Evolutionary conservation across 148 eudicot species (phyloP).

Genomic region (Vaccinium corymbosum): DNA sequence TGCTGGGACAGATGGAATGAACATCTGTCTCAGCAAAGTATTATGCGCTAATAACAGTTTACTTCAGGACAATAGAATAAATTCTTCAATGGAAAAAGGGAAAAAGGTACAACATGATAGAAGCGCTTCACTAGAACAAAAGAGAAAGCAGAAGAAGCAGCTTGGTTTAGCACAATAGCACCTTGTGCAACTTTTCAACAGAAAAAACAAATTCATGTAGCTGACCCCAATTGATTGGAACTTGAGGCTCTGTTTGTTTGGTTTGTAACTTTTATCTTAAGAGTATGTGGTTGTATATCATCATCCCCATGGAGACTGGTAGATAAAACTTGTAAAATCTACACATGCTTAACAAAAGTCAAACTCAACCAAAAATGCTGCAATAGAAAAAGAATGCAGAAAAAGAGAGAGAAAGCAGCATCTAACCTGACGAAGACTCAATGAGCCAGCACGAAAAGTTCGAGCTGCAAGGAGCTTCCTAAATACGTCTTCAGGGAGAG

Average conservation of each 20-base stretch:
- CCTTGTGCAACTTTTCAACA: neutral
- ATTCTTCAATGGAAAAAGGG: neutral
- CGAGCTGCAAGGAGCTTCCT: slow-evolving; percentile 88
- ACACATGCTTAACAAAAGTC: neutral
- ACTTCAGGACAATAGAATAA: neutral
- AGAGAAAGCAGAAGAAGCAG: neutral
- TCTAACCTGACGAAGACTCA: slow-evolving; percentile 80
- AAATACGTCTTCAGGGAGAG: slow-evolving; percentile 84
- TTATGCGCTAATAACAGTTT: neutral
- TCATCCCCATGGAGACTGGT: neutral
- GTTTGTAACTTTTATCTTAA: neutral
- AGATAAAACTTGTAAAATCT: neutral
- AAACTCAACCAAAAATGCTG: neutral
- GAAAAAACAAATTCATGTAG: too few relatives aligned
- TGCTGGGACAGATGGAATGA: neutral
- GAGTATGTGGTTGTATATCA: neutral
- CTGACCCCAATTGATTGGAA: too few relatives aligned
- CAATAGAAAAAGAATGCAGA: neutral
- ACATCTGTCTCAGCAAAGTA: neutral
- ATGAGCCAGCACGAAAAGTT: slow-evolving; percentile 87
- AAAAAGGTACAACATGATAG: neutral
- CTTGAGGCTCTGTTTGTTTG: too few relatives aligned
- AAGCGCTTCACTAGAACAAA: neutral
- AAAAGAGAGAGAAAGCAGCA: neutral
- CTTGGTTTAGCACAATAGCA: neutral